These are phyloP conservation scores for Boechera stricta DNA, from an alignment of 345 rosid species.

Conservation along the genomic window DNA sequence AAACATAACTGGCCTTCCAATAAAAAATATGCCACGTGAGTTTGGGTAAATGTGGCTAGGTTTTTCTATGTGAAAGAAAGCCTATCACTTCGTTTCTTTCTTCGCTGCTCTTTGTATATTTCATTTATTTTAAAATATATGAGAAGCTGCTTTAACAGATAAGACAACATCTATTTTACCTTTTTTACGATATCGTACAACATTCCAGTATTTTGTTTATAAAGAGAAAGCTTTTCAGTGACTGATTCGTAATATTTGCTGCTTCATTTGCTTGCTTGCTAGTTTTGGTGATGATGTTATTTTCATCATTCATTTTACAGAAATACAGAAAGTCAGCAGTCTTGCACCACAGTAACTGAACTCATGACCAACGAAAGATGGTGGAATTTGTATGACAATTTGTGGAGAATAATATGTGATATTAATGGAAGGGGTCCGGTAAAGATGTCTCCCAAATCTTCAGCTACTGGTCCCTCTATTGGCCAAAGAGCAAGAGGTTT, in stretches of 20 bases:
- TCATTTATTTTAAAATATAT: neutral
- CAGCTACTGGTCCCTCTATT: constrained; percentile 70
- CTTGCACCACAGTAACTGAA: constrained; percentile 52
- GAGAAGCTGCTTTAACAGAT: constrained; percentile 21
- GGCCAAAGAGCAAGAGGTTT: constrained; percentile 97
- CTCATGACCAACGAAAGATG: constrained; percentile 59
- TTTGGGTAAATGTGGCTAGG: constrained; percentile 26
- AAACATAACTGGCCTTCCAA: constrained; percentile 20
- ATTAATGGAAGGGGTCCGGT: constrained; percentile 86
- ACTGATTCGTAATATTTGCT: neutral
- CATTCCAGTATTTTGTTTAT: neutral
- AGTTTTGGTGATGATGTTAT: constrained; percentile 30
- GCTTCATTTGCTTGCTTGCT: constrained; percentile 10
- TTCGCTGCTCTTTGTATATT: constrained; percentile 26
- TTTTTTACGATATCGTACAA: neutral
- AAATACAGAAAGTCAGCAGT: constrained; percentile 50
- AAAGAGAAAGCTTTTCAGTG: constrained; percentile 26
- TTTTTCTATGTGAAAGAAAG: constrained; percentile 7
- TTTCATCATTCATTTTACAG: constrained; percentile 46
- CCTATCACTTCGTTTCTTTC: constrained; percentile 13
- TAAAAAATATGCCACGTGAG: constrained; percentile 12
- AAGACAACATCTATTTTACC: neutral
- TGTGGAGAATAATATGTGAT: constrained; percentile 82
- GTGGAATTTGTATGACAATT: constrained; percentile 89
- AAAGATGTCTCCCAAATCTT: constrained; percentile 64